phyloP scores from a whole-genome alignment of 495 filamentous ascomycete genomes.

The Xylona heveae region DNA sequence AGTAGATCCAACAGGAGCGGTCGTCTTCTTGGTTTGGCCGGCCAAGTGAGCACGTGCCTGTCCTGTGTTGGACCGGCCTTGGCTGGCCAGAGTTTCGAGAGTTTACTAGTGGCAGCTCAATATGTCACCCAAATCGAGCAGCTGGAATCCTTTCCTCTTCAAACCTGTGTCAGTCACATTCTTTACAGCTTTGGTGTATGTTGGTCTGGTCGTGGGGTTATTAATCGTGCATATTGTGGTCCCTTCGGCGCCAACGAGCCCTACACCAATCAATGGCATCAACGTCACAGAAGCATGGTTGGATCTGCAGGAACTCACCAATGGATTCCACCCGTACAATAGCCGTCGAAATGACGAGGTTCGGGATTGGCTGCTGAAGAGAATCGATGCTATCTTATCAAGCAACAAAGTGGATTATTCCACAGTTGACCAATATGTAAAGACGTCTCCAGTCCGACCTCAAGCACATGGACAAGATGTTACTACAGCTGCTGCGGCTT shows the following conservation, averaged over 20 bases:
- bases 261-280: conserved; percentile 31
- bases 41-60: neutral
- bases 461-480: conserved; percentile 3
- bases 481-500: conserved; percentile 6
- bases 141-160: conserved; percentile 1
- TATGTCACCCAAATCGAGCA: neutral
- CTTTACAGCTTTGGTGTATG: conserved; percentile 15
- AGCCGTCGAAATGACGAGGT: conserved; percentile 62
- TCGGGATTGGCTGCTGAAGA: conserved; percentile 48
- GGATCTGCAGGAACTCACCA: conserved; percentile 57
- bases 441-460: no score
- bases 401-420: conserved; percentile 23
- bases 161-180: conserved; percentile 17
- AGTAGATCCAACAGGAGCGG: no score
- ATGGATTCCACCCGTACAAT: conserved; percentile 73
- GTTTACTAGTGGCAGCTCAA: neutral
- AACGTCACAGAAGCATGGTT: conserved; percentile 72
- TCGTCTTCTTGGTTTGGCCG: neutral
- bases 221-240: conserved; percentile 55
- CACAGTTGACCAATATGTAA: no score
- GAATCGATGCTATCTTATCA: conserved; percentile 46
- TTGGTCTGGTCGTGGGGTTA: conserved; percentile 21
- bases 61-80: no score
- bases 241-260: conserved; percentile 41
- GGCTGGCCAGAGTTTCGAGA: no score